Evolutionary conservation across 345 rosid species (phyloP).

Genomic region (Populus deltoides): DNA sequence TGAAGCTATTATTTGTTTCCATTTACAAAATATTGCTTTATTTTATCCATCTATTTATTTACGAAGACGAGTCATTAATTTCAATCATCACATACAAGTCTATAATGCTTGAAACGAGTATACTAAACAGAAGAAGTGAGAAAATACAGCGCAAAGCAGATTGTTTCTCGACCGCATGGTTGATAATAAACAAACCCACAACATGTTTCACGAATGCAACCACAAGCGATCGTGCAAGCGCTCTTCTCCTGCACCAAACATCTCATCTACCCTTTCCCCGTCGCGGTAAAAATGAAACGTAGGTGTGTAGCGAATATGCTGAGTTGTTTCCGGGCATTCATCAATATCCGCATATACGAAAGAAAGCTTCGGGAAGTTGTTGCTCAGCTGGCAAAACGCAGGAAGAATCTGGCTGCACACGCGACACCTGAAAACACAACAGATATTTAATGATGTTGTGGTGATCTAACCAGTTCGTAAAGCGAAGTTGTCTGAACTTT

Average conservation of each 20-base stretch:
- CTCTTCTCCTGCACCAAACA: constrained; percentile 91
- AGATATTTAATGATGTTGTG: background rate
- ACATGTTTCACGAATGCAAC: constrained; percentile 67
- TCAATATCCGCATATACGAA: constrained; percentile 90
- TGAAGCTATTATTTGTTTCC: background rate
- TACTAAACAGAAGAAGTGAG: background rate
- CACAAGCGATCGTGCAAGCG: constrained; percentile 83
- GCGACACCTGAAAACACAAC: constrained; percentile 57
- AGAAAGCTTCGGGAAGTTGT: constrained; percentile 52
- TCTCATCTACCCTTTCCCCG: constrained; percentile 87
- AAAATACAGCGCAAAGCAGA: background rate
- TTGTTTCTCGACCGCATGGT: background rate
- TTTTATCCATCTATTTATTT: too few species aligned
- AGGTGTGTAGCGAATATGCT: constrained; percentile 82
- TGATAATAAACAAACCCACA: background rate
- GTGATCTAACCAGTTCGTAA: too few species aligned
- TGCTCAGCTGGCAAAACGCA: constrained; percentile 66
- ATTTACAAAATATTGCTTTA: background rate
- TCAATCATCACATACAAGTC: background rate
- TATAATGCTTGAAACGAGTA: background rate
- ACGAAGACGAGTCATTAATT: background rate
- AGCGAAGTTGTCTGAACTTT: too few species aligned
- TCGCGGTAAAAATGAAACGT: constrained; percentile 83
- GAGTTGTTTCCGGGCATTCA: constrained; percentile 86
- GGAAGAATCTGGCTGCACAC: constrained; percentile 83